phyloP scores from a whole-genome alignment of 148 eudicot species.

The Rhododendron mucronatum region DNA sequence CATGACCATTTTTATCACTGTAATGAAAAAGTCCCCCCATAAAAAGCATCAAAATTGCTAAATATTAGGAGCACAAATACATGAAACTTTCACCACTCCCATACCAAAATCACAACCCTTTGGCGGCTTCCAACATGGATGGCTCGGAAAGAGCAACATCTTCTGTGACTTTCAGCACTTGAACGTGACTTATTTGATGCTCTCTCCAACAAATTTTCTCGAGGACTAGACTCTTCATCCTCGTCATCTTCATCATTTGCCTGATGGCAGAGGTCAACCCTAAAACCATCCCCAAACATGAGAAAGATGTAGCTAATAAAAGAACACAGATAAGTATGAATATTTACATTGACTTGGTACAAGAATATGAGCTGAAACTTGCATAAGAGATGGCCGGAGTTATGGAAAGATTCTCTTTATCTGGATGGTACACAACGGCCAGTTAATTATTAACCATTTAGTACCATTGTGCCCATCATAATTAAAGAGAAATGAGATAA shows the following conservation, averaged over 20 bases:
- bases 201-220: slow-evolving; percentile 56
- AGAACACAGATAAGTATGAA: slow-evolving; percentile 5
- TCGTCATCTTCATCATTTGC: slow-evolving; percentile 84
- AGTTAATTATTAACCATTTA: neutral
- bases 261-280: slow-evolving; percentile 97
- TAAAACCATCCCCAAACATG: slow-evolving; percentile 31
- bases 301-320: slow-evolving; percentile 10
- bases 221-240: slow-evolving; percentile 53
- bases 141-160: slow-evolving; percentile 49
- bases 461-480: neutral
- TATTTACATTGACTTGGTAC: neutral
- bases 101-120: slow-evolving; percentile 76
- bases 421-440: neutral
- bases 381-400: neutral
- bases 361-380: slow-evolving; percentile 7
- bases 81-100: slow-evolving; percentile 6
- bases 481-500: neutral
- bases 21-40: neutral
- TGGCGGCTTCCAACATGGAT: slow-evolving; percentile 80
- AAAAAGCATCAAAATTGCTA: slow-evolving; percentile 2
- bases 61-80: neutral
- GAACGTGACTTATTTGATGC: slow-evolving; percentile 30
- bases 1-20: neutral
- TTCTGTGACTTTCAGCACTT: slow-evolving; percentile 32
- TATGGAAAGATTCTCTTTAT: neutral